Conservation (phyloP, 371 early-diverging fungal genomes). For the Chytridiales sp. region DNA sequence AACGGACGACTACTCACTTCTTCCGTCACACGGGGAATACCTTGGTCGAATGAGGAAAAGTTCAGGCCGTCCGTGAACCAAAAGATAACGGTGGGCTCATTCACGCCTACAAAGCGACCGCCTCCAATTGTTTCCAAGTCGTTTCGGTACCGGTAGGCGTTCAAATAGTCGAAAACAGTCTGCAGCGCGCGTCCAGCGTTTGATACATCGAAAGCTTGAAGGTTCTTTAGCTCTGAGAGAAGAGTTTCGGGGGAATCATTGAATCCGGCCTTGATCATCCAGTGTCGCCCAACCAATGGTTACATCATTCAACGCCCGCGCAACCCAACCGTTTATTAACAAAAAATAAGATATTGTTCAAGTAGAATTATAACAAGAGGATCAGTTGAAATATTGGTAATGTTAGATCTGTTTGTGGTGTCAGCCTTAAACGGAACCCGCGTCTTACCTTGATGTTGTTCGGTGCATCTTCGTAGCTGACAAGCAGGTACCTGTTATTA, state of each 20-base stretch:
- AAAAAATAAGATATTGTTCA: neutral
- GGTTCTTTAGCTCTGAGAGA: constrained; percentile 53
- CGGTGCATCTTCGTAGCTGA: constrained; percentile 55
- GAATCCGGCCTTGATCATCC: constrained; percentile 9
- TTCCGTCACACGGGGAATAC: constrained; percentile 18
- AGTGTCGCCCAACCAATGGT: no score
- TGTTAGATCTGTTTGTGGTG: neutral
- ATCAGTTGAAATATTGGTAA: neutral
- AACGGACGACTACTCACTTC: no score
- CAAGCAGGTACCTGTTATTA: constrained; percentile 66
- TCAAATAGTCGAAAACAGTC: constrained; percentile 62
- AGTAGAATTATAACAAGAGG: neutral
- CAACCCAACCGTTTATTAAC: no score
- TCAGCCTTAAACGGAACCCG: neutral
- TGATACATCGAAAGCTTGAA: constrained; percentile 60
- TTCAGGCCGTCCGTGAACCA: constrained; percentile 72
- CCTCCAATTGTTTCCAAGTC: constrained; percentile 61
- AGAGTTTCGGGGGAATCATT: constrained; percentile 31
- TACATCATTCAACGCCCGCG: no score
- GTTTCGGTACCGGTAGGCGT: constrained; percentile 53
- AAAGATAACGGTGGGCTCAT: constrained; percentile 62
- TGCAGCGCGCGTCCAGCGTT: constrained; percentile 59
- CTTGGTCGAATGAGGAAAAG: constrained; percentile 25
- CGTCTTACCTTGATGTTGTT: constrained; percentile 26
- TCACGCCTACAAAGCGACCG: constrained; percentile 61